Conservation (phyloP, 139 green algal species). For the Chlorella sp. region DNA sequence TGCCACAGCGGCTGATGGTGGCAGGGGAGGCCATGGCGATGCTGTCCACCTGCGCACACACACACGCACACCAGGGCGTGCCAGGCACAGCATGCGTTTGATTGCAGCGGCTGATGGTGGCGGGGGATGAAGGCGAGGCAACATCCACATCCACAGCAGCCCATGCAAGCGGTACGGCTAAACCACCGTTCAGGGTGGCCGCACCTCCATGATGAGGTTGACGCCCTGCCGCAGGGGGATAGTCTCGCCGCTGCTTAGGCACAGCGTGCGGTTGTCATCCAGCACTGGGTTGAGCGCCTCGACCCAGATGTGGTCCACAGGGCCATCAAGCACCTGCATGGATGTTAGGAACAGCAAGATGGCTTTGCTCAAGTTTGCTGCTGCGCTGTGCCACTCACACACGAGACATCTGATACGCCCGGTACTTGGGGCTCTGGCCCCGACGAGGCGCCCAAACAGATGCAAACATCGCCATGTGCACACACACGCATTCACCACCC, state of each 20-base stretch:
- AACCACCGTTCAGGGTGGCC: background rate
- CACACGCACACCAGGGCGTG: no score
- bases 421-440: no score
- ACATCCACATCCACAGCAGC: no score
- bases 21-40: constrained; percentile 50
- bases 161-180: background rate
- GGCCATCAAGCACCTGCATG: constrained; percentile 47
- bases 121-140: no score
- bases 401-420: no score
- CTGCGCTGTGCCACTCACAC: no score
- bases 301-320: constrained; percentile 47
- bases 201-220: constrained; percentile 43
- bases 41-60: constrained; percentile 42
- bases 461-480: no score
- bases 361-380: no score
- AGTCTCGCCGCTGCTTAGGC: constrained; percentile 44
- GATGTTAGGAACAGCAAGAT: no score
- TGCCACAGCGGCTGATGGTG: constrained; percentile 54
- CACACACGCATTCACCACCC: constrained; percentile 5
- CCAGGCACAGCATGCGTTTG: no score
- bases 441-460: no score
- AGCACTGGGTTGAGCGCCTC: constrained; percentile 66
- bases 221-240: constrained; percentile 39
- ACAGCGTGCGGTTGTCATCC: constrained; percentile 67
- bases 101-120: no score